Conservation (phyloP, 1,284 basidiomycete genomes). For the Naganishia albida region DNA sequence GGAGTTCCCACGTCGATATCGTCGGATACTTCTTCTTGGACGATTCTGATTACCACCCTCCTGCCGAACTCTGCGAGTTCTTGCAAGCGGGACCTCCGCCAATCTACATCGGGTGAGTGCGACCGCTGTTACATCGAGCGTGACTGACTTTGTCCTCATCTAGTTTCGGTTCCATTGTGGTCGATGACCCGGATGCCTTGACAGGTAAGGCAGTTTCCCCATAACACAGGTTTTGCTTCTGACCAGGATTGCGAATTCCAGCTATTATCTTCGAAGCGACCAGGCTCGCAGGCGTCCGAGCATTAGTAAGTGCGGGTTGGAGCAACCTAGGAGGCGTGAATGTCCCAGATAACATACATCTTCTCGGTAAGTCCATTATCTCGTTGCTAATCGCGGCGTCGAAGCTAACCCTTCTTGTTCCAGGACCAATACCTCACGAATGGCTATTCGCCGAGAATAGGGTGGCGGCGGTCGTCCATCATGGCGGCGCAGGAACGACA, state of each 20-base stretch:
- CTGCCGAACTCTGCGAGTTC: conserved; percentile 58
- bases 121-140: not conserved
- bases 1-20: conserved; percentile 59
- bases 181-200: conserved; percentile 63
- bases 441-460: conserved; percentile 65
- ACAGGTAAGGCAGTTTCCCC: conserved; percentile 51
- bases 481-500: conserved; percentile 69
- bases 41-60: conserved; percentile 59
- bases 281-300: conserved; percentile 60
- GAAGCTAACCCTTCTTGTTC: not conserved
- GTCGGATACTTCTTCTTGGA: conserved; percentile 68
- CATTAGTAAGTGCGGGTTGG: conserved; percentile 67
- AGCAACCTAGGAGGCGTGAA: conserved; percentile 60
- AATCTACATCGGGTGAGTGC: conserved; percentile 63
- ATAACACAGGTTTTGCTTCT: not conserved
- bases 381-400: not conserved
- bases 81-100: conserved; percentile 61
- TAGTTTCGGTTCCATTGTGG: conserved; percentile 66
- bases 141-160: not conserved
- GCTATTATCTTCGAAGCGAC: conserved; percentile 64
- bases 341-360: conserved; percentile 61
- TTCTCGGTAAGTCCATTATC: conserved; percentile 50
- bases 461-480: conserved; percentile 68
- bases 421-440: conserved; percentile 66
- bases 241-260: not conserved